Conservation (phyloP, 2,329 filamentous ascomycete genomes). For the Diaporthe vaccinii region DNA sequence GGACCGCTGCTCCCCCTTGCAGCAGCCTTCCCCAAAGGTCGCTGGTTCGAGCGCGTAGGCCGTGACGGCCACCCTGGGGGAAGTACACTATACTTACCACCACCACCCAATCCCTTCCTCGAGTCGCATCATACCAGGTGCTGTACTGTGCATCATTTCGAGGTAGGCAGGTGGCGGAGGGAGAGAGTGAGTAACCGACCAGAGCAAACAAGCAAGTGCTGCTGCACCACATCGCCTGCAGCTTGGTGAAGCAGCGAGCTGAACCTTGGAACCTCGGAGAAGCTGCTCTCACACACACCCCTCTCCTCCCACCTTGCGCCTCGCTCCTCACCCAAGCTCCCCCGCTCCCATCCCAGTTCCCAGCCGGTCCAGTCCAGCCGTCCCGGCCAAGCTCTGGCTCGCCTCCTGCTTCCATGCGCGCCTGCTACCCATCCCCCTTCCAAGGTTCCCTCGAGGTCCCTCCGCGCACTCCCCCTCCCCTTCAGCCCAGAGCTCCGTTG, state of each 20-base stretch:
- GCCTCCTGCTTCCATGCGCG: slow-evolving; percentile 1
- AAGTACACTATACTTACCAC: not conserved
- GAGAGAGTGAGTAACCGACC: not conserved
- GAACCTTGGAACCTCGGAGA: slow-evolving; percentile 34
- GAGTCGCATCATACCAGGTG: not conserved
- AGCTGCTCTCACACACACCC: slow-evolving; percentile 7
- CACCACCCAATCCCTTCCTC: not conserved
- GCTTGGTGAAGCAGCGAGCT: slow-evolving; percentile 34
- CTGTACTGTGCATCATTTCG: not conserved
- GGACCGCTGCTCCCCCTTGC: slow-evolving; percentile 16
- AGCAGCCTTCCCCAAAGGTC: slow-evolving; percentile 1
- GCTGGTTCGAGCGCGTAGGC: not conserved
- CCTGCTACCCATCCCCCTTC: not conserved
- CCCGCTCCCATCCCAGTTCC: slow-evolving; percentile 21
- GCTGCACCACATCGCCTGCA: slow-evolving; percentile 17
- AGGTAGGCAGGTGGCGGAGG: slow-evolving; percentile 6
- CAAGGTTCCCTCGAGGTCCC: slow-evolving; percentile 11
- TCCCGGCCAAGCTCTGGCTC: slow-evolving; percentile 22
- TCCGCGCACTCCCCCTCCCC: not conserved
- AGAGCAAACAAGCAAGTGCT: slow-evolving; percentile 23
- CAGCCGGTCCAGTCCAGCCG: slow-evolving; percentile 1
- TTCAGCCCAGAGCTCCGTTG: slow-evolving; percentile 5
- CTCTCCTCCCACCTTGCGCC: not conserved
- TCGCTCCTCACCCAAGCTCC: slow-evolving; percentile 5
- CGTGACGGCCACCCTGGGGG: not conserved